Conservation (phyloP, 2,329 filamentous ascomycete genomes). For the Penicillium sp. region DNA sequence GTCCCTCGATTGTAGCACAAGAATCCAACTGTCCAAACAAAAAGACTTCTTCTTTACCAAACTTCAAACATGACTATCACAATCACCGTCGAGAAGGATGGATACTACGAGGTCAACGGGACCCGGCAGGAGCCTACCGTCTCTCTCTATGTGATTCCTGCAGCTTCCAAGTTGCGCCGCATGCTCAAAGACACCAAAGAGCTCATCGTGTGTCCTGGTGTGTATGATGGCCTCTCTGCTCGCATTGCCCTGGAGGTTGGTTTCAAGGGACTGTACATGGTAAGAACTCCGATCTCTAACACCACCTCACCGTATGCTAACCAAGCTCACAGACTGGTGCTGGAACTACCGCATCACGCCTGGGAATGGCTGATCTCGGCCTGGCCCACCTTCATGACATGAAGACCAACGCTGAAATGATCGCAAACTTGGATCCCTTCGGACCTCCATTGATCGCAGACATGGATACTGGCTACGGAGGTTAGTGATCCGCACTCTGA, state of each 20-base stretch:
- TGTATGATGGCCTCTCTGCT: slow-evolving; percentile 67
- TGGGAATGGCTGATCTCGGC: slow-evolving; percentile 64
- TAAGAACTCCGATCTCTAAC: slow-evolving; percentile 32
- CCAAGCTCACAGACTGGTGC: slow-evolving; percentile 54
- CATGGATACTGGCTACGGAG: slow-evolving; percentile 55
- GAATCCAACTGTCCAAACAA: neutral
- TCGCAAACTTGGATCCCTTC: slow-evolving; percentile 56
- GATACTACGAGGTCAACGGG: slow-evolving; percentile 34
- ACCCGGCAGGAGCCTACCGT: slow-evolving; percentile 28
- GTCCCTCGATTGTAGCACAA: slow-evolving; percentile 1
- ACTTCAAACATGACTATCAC: slow-evolving; percentile 29
- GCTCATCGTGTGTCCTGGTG: slow-evolving; percentile 59
- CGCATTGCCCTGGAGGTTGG: slow-evolving; percentile 62
- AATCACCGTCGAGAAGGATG: slow-evolving; percentile 35
- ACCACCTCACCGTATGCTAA: neutral
- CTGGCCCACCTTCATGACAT: slow-evolving; percentile 63
- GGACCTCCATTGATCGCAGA: slow-evolving; percentile 59
- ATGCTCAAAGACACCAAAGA: slow-evolving; percentile 30
- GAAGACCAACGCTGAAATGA: slow-evolving; percentile 62
- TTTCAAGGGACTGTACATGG: slow-evolving; percentile 67
- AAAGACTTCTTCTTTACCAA: neutral
- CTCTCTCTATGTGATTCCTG: slow-evolving; percentile 28
- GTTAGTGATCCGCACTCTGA: slow-evolving; percentile 16
- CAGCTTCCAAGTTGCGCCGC: slow-evolving; percentile 31
- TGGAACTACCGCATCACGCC: slow-evolving; percentile 59